phyloP scores from a whole-genome alignment of 495 filamentous ascomycete genomes.

The Penicillium fimorum region DNA sequence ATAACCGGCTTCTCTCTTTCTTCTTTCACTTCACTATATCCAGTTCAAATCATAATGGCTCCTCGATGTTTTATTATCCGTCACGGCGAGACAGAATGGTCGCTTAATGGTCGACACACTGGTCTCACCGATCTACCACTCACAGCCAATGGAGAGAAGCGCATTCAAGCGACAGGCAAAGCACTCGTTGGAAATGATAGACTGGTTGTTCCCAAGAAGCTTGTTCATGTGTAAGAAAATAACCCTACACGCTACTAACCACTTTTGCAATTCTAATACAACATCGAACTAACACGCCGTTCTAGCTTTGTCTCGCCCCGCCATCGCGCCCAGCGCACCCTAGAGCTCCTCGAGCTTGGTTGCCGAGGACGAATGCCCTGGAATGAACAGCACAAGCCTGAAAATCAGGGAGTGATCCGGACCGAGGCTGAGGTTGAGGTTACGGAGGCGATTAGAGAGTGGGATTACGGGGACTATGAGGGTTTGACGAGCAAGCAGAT shows the following conservation, averaged over 20 bases:
- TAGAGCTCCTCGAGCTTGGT: constrained; percentile 72
- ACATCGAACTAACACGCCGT: neutral
- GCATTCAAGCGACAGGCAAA: constrained; percentile 75
- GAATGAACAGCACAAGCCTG: constrained; percentile 42
- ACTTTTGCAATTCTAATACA: too few species aligned
- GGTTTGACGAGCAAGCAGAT: constrained; percentile 80
- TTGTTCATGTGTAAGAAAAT: constrained; percentile 64
- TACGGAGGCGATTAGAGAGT: constrained; percentile 80
- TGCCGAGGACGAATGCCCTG: constrained; percentile 55
- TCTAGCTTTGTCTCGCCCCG: constrained; percentile 82
- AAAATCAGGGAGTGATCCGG: constrained; percentile 40
- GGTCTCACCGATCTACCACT: constrained; percentile 82
- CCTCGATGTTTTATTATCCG: constrained; percentile 91
- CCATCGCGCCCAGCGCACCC: constrained; percentile 78
- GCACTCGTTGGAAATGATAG: constrained; percentile 82
- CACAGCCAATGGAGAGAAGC: constrained; percentile 81
- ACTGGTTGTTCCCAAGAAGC: constrained; percentile 77
- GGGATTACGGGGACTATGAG: constrained; percentile 97
- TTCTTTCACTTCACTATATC: neutral
- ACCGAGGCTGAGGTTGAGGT: constrained; percentile 59
- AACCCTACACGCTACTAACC: neutral
- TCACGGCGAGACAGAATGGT: constrained; percentile 97
- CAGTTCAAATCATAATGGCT: constrained; percentile 44
- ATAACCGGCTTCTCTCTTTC: constrained; percentile 1
- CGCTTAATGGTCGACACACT: constrained; percentile 87